Base-by-base conservation (phyloP, 768 basidiomycete genomes). In the Boletus coccyginus region DNA sequence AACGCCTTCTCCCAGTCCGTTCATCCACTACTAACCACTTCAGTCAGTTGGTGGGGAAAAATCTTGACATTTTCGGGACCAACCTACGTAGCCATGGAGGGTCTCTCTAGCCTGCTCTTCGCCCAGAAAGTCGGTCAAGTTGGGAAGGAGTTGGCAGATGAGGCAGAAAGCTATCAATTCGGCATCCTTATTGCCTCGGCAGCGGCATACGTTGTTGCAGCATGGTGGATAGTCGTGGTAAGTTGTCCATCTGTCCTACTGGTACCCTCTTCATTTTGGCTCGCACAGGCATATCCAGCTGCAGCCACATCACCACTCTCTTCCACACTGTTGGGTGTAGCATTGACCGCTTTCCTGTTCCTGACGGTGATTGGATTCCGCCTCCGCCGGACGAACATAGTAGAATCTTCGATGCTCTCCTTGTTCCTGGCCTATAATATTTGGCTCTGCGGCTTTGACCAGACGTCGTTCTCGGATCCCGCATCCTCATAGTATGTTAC, bases 311-410 rank as follows among this genome's bases (percentile, higher is more conserved):
- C 92, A 1, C 90, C 94, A 10, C 77, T 96, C 33, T 90, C 93
- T 11, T 91, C 94, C 2, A 95, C 94, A 3, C 76, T 98, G 11
- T 78, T 98, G 17, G 95, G 95, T 3, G 88, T 87, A 3, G 91
- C 92, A 3, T 75, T 96, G 55, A 93, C 94, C 1, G 85, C 92
- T 11, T 88, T 96, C 66, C 71, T 96, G 32, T 98, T 97, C 74
- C 78, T 97, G 41, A 94, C 94, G 1, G 78, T 90, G 62, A 96
- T 98, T 60, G 95, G 95, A 7, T 95, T 98, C 71, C 85, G 84
- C 9, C 71, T 94, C 59, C 84, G 92, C 52, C 81, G 92, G 50
- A 96, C 94, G 41, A 96, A 96, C 65, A 89, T 96, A 47, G 88
- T 97, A 53, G 95, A 98, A 71, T 93, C 93, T 4, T 87, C 90